Base-by-base conservation (phyloP, 306 rosid species). In the Urtica urens region DNA sequence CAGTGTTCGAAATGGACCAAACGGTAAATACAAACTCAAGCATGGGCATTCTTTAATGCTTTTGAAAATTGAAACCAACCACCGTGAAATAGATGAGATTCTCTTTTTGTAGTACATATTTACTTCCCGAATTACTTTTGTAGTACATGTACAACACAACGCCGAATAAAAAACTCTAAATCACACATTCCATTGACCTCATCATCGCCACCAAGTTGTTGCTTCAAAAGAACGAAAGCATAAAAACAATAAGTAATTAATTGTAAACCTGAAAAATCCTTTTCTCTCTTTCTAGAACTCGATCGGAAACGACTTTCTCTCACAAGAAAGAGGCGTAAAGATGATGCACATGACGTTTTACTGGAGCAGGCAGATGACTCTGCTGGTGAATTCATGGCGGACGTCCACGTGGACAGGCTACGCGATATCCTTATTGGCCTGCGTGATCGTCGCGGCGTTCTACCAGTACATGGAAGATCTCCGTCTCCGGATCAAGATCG, bases 271-370 rank as follows among this genome's bases (percentile, higher is more conserved):
- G n/a, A n/a, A n/a, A n/a, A n/a, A n/a, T n/a, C n/a, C n/a, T n/a
- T 13, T 46, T 23, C 21, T 11, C 28, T 41, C 51, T 10, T 64
- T 48, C 62, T 45, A 3, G 7, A 46, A 55, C 43, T 34, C 65
- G 25, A 23, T 38, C 27, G 12, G 48, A 49, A 8, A 34, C 21
- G 17, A 18, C 26, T 40, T 22, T 38, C 44, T 29, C 44, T 47
- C 45, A 23, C 42, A 16, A 49, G 12, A 43, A 17, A 30, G 13
- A 42, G 11, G 41, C 13, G 39, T 57, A 52, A 90, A 79, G 69
- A 90, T 90, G 99, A 85, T 90, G 99, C 99, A 90, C 79, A 85
- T 85, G 99, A 85, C 99, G 63, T 85, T 90, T 38, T 90, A 90
- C 59, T 90, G 99, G 99, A 58, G 99, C 69, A 78, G 44, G 22